Evolutionary conservation across 768 basidiomycete species (phyloP), one percentile per base, ranked within the genome.

Genomic region (Mrakia blollopis): DNA sequence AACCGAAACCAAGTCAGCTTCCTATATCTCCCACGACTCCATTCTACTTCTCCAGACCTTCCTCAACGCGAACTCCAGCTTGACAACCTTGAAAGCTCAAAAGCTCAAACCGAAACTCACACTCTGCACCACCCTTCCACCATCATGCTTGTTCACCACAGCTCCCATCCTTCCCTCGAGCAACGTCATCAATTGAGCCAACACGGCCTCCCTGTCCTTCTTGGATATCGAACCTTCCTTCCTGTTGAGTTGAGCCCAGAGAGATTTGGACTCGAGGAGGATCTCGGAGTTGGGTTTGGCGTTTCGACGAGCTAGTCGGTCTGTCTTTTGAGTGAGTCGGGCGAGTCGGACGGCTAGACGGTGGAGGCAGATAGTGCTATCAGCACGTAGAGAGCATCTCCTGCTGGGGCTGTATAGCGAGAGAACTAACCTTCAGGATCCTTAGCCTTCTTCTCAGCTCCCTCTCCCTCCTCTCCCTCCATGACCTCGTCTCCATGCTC

Each of bases 81-180:
- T 21, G 21, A 2, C 30, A n/a, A 67, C 47, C 23, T 18, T 9
- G 32, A 28, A 37, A n/a, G 11, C 25, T 47, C 18, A 39, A 50
- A 9, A 47, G 9, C 16, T 28, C n/a, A n/a, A n/a, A n/a, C n/a
- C n/a, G n/a, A 4, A 41, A 93, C 93, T 79, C 90, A 88, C 83
- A 52, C 82, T 83, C 75, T 84, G 84, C 74, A 84, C 72, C n/a
- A 84, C 82, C 71, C 84, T 78, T 81, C 92, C 93, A 11, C 93
- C 93, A 83, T 96, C 93, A 81, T 96, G 94, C 83, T 94, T 96
- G 82, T 92, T 88, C 2, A 92, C 90, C 52, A 96, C 89, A 44
- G 94, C 93, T 78, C 90, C 89, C 62, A 96, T 89, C 79, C 89
- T 89, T 7, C 93, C 93, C 30, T 91, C 88, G 30, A 94, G 89